phyloP scores from a whole-genome alignment of 2,329 filamentous ascomycete genomes.

The Alternaria novae-zelandiae region DNA sequence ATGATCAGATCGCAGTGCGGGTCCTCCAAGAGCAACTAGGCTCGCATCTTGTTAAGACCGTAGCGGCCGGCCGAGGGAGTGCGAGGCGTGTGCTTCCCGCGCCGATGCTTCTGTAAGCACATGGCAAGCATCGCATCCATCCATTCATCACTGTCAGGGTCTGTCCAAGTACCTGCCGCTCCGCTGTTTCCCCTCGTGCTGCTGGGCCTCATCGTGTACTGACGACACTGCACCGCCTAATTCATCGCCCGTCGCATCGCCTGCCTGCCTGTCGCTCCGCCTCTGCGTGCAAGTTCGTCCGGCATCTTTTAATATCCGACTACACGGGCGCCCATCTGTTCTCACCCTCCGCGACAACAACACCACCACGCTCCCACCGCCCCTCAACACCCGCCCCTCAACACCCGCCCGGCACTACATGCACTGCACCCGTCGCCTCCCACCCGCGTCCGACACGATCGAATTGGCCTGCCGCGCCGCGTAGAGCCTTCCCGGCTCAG shows the following conservation, averaged over 20 bases:
- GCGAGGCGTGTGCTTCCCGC: slow-evolving; percentile 16
- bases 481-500: slow-evolving; percentile 48
- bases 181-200: slow-evolving; percentile 6
- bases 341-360: slow-evolving; percentile 17
- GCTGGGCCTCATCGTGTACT: slow-evolving; percentile 4
- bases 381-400: slow-evolving; percentile 11
- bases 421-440: slow-evolving; percentile 8
- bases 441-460: slow-evolving; percentile 13
- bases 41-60: slow-evolving; percentile 13
- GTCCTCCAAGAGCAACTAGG: slow-evolving; percentile 1
- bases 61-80: slow-evolving; percentile 14
- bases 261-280: slow-evolving; percentile 15
- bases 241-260: slow-evolving; percentile 12
- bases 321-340: slow-evolving; percentile 15
- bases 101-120: slow-evolving; percentile 14
- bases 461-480: slow-evolving; percentile 40
- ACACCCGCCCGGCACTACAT: slow-evolving; percentile 8
- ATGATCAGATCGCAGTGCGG: slow-evolving; percentile 10
- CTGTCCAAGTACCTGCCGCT: slow-evolving; percentile 5
- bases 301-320: slow-evolving; percentile 16
- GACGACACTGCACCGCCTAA: slow-evolving; percentile 15
- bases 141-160: neutral
- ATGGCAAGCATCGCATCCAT: slow-evolving; percentile 1
- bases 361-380: slow-evolving; percentile 20
- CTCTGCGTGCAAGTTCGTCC: slow-evolving; percentile 17